Base-by-base conservation (phyloP, 2,329 filamentous ascomycete species). In the Cladosporium sphaerospermum region DNA sequence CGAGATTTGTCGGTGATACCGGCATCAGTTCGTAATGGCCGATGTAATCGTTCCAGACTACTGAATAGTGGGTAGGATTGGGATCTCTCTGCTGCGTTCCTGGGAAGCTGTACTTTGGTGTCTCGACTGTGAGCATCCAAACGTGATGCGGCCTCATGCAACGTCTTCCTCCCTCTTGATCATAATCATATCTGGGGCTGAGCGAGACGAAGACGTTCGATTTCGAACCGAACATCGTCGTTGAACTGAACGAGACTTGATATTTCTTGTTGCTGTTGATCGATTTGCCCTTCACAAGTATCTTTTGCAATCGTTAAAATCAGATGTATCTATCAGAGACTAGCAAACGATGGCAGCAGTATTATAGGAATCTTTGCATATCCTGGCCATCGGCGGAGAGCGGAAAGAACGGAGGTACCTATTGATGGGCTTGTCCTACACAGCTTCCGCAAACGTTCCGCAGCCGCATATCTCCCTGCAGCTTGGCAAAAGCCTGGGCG, bases 111-210 rank as follows among this genome's bases (percentile, higher is more conserved):
- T 52, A 32, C 3, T 59, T 54, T 14, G 59, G 52, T 9, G 52
- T 51, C 50, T 59, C 56, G 31, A 61, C 45, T 4, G 57, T 56
- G n/a, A 61, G 49, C 45, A 61, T 52, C 59, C 59, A 61, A 8
- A 43, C 55, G 33, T 55, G 47, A n/a, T 53, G 55, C 5, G 50
- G 39, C n/a, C 39, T 53, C 2, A 54, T 52, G 19, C 55, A 55
- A 33, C 43, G 43, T 14, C 36, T 34, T 8, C 11, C 23, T 18
- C 47, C 28, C 34, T 33, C 42, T 32, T 54, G 43, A 9, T 43
- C 40, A 9, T 49, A 48, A 10, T 54, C 57, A n/a, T 55, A 42
- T 9, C 50, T 39, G 37, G 45, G 50, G 9, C 52, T 45, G 43
- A 54, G 54, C 14, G 57, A 58, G 14, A 60, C 49, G 45, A 57